Conservation (phyloP, 106 monocot species). For the Platanthera guangdongensis region DNA sequence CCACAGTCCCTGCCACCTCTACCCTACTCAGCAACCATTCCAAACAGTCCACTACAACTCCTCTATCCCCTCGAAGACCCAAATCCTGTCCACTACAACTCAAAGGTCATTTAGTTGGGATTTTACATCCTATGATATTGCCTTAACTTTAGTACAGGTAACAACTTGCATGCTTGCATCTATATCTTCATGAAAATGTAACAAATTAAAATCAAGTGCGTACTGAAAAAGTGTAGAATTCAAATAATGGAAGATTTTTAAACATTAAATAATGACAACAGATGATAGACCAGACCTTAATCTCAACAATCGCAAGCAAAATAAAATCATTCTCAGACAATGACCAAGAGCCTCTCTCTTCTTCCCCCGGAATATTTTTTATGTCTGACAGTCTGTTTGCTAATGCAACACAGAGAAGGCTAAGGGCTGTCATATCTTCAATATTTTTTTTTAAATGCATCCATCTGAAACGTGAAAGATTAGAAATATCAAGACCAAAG, state of each 20-base stretch:
- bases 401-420: slow-evolving; percentile 85
- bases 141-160: neutral
- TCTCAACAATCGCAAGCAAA: slow-evolving; percentile 71
- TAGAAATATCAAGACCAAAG: neutral
- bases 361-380: slow-evolving; percentile 55
- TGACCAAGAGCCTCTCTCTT: slow-evolving; percentile 45
- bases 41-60: no score
- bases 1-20: no score
- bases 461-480: slow-evolving; percentile 29
- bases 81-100: neutral
- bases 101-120: neutral
- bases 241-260: no score
- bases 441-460: slow-evolving; percentile 64
- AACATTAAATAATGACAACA: neutral
- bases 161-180: neutral
- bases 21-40: no score
- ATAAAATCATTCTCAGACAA: slow-evolving; percentile 74
- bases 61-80: no score
- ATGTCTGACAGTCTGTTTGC: slow-evolving; percentile 53
- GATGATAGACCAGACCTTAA: slow-evolving; percentile 53
- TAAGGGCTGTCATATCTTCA: slow-evolving; percentile 73
- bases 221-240: no score
- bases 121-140: neutral
- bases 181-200: neutral
- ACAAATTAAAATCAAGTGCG: no score